Evolutionary conservation across 2,329 filamentous ascomycete species (phyloP).

Genomic region (Dendryphion nanum): DNA sequence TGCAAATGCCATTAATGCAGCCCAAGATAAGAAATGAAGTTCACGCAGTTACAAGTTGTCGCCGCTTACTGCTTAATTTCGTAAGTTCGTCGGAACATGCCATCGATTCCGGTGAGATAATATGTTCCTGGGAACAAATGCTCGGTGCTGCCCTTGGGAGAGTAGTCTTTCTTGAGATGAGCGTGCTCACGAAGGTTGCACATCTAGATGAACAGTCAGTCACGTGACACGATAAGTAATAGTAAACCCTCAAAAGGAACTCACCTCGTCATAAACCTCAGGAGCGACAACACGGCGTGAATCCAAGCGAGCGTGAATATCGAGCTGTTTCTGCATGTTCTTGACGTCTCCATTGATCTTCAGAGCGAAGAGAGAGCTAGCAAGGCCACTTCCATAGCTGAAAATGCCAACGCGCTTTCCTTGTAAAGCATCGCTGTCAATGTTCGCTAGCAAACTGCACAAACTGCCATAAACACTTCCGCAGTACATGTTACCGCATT

Average conservation of each 20-base stretch:
- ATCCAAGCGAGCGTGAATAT: slow-evolving; percentile 48
- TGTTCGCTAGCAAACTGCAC: slow-evolving; percentile 48
- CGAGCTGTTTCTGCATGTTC: slow-evolving; percentile 48
- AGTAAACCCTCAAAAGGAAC: slow-evolving; percentile 13
- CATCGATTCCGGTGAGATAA: slow-evolving; percentile 51
- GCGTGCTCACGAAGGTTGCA: slow-evolving; percentile 53
- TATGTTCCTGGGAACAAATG: slow-evolving; percentile 49
- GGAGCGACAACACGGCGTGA: slow-evolving; percentile 46
- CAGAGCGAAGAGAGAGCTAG: slow-evolving; percentile 52
- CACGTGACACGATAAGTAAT: slow-evolving; percentile 11
- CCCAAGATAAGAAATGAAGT: slow-evolving; percentile 21
- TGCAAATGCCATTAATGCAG: slow-evolving; percentile 37
- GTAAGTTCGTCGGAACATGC: slow-evolving; percentile 53
- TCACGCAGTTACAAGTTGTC: neutral
- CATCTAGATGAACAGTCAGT: slow-evolving; percentile 43
- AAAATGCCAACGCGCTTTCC: slow-evolving; percentile 54
- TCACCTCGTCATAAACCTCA: slow-evolving; percentile 49
- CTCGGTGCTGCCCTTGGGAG: slow-evolving; percentile 44
- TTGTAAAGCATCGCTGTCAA: slow-evolving; percentile 45
- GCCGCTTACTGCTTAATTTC: slow-evolving; percentile 47
- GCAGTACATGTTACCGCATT: slow-evolving; percentile 58
- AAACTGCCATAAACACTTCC: slow-evolving; percentile 53
- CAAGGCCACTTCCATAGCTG: slow-evolving; percentile 54
- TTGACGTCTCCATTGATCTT: slow-evolving; percentile 47
- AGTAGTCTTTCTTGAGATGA: slow-evolving; percentile 51